Base-by-base conservation (phyloP, 208 protist species). In the Acanthamoeba healyi region DNA sequence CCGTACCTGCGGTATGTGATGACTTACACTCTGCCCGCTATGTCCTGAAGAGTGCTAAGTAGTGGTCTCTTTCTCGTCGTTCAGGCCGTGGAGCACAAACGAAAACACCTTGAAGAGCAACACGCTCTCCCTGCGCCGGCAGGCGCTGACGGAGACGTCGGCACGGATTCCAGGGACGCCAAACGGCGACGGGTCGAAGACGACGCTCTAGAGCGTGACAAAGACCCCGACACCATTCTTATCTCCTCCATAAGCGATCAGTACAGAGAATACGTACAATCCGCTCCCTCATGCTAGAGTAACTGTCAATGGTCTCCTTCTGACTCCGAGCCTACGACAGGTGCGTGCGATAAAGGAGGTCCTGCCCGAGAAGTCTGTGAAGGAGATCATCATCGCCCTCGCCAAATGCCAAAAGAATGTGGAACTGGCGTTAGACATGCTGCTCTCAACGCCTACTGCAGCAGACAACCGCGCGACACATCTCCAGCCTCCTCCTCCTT, bases 231-330 rank as follows among this genome's bases (percentile, higher is more conserved):
- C 15, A 91, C 34, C 14, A n/a, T 72, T 26, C 51, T 72, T 24
- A 40, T 72, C 14, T 91, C 84, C 7, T 91, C 61, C 42, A 51
- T 72, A 26, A 91, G 56, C 36, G 84, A 91, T 29, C 56, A 72
- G 56, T 91, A 72, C 32, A 44, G n/a, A 32, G 61, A 63, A 42
- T 10, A 14, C 84, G 84, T 72, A 70, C 36, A 54, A 10, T 34
- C 12, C 29, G 9, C 2, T 63, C 26, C 19, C 26, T 63, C 26
- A 0, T 63, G 24, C 61, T 32, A 29, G 54, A 61, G 22, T n/a
- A n/a, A n/a, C n/a, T n/a, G n/a, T n/a, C n/a, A n/a, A n/a, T n/a
- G n/a, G n/a, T n/a, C n/a, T n/a, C n/a, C n/a, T n/a, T n/a, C n/a
- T n/a, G n/a, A n/a, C n/a, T n/a, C n/a, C n/a, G n/a, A n/a, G n/a